These are phyloP conservation scores for Calonectria pteridis DNA, from an alignment of 2,329 filamentous ascomycete species.

Conservation along the genomic window DNA sequence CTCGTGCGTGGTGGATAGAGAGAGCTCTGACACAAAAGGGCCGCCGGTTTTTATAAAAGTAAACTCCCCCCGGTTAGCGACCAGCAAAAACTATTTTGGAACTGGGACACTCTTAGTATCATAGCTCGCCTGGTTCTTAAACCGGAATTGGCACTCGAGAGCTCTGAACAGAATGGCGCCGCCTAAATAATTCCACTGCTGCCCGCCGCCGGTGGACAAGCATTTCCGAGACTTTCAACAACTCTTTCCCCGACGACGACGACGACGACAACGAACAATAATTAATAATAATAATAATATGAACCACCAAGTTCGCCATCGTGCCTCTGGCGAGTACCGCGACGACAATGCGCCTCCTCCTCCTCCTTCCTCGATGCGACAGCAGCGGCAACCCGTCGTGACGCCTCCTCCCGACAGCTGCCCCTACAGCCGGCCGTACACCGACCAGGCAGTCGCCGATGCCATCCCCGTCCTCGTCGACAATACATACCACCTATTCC, in stretches of 20 bases:
- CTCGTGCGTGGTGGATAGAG: slow-evolving; percentile 5
- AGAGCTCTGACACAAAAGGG: not conserved
- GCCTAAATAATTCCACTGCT: not conserved
- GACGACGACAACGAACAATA: not conserved
- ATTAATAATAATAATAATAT: not conserved
- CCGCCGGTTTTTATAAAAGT: slow-evolving; percentile 4
- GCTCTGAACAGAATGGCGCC: not conserved
- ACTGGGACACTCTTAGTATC: not conserved
- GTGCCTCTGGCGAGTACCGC: slow-evolving; percentile 1
- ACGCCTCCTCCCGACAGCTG: slow-evolving; percentile 45
- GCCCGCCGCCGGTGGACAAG: not conserved
- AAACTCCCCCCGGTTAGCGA: not conserved
- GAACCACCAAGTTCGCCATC: not conserved
- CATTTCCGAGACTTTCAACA: not conserved
- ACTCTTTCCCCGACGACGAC: no score
- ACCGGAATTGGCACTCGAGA: not conserved
- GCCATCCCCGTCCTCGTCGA: slow-evolving; percentile 52
- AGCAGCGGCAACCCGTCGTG: slow-evolving; percentile 18
- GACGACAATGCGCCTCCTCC: not conserved
- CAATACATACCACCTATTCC: slow-evolving; percentile 53
- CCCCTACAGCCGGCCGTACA: slow-evolving; percentile 44
- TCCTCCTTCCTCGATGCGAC: not conserved
- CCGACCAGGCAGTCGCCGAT: slow-evolving; percentile 49
- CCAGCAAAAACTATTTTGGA: not conserved
- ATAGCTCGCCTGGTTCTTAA: not conserved